These are phyloP conservation scores for Prunus mongolica DNA, from an alignment of 306 rosid genomes.

Conservation along the genomic window DNA sequence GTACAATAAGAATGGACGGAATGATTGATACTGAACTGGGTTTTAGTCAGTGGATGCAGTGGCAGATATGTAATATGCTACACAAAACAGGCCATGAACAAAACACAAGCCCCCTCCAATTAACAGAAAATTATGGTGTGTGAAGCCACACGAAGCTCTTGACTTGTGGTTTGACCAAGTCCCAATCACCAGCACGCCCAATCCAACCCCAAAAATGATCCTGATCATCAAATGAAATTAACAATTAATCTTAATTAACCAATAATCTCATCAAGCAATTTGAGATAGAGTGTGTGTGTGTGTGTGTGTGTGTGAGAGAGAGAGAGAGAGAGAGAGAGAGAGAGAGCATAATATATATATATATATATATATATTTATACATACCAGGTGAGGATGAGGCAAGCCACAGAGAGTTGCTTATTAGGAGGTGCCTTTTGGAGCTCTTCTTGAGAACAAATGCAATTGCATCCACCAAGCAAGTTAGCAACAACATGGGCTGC, in stretches of 20 bases:
- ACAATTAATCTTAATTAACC: neutral
- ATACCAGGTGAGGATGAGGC: slow-evolving; percentile 75
- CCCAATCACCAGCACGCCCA: slow-evolving; percentile 87
- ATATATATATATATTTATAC: slow-evolving; percentile 12
- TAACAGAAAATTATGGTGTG: slow-evolving; percentile 87
- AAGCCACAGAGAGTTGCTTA: slow-evolving; percentile 62
- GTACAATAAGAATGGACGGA: neutral
- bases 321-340: no score
- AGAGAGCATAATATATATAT: no score
- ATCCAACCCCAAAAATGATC: slow-evolving; percentile 70
- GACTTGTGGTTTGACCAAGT: slow-evolving; percentile 73
- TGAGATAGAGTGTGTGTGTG: no score
- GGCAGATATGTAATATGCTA: slow-evolving; percentile 74
- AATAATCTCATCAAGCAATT: no score
- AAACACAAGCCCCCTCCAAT: slow-evolving; percentile 91
- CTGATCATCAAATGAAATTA: slow-evolving; percentile 28
- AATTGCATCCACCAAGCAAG: slow-evolving; percentile 79
- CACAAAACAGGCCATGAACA: slow-evolving; percentile 70
- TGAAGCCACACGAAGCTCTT: slow-evolving; percentile 73
- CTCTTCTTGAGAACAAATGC: slow-evolving; percentile 83
- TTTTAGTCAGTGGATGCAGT: slow-evolving; percentile 45
- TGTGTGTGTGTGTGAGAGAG: no score
- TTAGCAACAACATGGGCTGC: slow-evolving; percentile 68
- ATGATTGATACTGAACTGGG: neutral
- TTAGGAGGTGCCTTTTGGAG: slow-evolving; percentile 65